A percentile compares a stretch with the other conserved stretches of the same genome.
phyloP scores from a whole-genome alignment of 1,284 basidiomycete genomes.

The Puccinia triticina region DNA sequence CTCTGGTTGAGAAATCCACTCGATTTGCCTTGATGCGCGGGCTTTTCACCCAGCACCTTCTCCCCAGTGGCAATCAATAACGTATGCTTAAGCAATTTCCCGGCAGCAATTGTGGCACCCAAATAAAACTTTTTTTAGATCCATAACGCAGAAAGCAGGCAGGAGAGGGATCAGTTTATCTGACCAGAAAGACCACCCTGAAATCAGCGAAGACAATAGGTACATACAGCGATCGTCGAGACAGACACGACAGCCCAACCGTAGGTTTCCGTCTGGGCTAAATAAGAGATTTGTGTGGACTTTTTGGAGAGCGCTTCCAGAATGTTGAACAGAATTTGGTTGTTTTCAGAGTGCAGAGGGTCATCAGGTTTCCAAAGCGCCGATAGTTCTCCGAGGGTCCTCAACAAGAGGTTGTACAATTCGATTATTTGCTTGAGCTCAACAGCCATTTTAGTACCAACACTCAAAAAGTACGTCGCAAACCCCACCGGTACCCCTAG shows the following conservation, averaged over 20 bases:
- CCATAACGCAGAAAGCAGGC: too few relatives aligned
- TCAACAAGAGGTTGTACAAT: background rate
- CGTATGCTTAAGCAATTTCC: background rate
- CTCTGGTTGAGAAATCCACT: background rate
- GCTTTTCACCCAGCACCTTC: background rate
- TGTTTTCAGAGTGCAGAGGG: background rate
- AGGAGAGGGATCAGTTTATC: too few relatives aligned
- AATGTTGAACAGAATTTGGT: background rate
- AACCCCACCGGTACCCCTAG: background rate
- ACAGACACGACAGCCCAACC: background rate
- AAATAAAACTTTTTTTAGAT: slow-evolving; percentile 13
- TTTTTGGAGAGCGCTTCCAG: background rate
- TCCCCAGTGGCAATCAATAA: background rate
- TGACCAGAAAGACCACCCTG: too few relatives aligned
- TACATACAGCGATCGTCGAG: background rate
- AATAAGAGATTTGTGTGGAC: background rate
- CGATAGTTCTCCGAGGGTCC: background rate
- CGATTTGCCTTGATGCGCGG: background rate
- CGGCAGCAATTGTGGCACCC: background rate
- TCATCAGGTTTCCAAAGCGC: background rate
- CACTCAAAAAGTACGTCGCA: background rate
- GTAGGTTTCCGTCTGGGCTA: background rate
- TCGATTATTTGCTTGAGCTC: background rate
- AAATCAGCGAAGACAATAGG: too few relatives aligned
- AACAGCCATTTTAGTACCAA: background rate